Percentiles rank a stretch among this genome's conserved stretches.
These are phyloP conservation scores for Nitzschia sp. DNA, from an alignment of 108 stramenopile species.

Conservation along the genomic window DNA sequence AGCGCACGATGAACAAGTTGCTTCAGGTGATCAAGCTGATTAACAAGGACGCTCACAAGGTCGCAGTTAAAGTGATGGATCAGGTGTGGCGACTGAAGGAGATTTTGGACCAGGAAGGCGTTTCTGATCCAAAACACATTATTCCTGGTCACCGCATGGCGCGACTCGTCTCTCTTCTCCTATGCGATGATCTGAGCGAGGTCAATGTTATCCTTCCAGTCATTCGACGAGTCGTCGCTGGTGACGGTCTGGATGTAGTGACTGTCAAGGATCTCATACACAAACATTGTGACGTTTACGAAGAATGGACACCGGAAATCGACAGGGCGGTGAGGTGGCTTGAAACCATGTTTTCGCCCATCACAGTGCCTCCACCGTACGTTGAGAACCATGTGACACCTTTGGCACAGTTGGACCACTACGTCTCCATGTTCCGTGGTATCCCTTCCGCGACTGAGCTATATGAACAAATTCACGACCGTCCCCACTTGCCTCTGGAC, in stretches of 20 bases:
- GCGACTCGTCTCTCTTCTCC: constrained; percentile 66
- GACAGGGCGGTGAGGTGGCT: constrained; percentile 78
- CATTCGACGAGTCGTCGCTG: constrained; percentile 72
- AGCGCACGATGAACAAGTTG: constrained; percentile 77
- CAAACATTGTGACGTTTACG: constrained; percentile 64
- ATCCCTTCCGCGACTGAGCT: constrained; percentile 78
- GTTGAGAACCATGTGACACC: constrained; percentile 77
- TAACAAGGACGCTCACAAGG: constrained; percentile 68
- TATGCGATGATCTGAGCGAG: constrained; percentile 72
- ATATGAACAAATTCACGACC: constrained; percentile 69
- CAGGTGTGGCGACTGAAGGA: constrained; percentile 86
- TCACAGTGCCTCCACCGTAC: constrained; percentile 54
- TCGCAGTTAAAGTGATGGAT: constrained; percentile 52
- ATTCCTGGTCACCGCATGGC: constrained; percentile 82
- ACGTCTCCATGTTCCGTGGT: constrained; percentile 46
- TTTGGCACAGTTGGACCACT: constrained; percentile 49
- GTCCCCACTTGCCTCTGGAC: constrained; percentile 76
- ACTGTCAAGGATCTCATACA: constrained; percentile 78
- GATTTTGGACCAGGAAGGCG: constrained; percentile 79
- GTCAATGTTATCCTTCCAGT: constrained; percentile 71
- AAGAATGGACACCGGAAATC: constrained; percentile 84
- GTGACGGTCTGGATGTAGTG: constrained; percentile 84
- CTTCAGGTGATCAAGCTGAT: constrained; percentile 75
- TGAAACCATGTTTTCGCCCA: constrained; percentile 64
- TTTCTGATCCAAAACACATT: constrained; percentile 77